Base-by-base conservation (phyloP, 495 filamentous ascomycete genomes). In the Aspergillus bertholletiae region DNA sequence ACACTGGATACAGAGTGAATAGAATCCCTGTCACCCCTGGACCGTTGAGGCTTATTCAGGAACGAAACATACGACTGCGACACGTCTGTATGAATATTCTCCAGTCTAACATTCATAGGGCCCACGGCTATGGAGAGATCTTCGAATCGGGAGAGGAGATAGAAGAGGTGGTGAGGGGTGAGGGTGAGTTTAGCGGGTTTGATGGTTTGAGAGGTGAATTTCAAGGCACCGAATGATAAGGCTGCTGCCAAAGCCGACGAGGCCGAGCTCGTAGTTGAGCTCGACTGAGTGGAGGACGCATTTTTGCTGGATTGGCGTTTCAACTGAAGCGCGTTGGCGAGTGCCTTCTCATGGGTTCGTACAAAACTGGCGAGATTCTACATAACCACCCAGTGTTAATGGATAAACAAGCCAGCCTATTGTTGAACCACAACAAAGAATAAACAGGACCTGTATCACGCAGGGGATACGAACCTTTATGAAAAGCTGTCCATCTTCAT, bases 121-220 rank as follows among this genome's bases (percentile, higher is more conserved):
- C 94, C 94, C 53, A 97, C 90, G 59, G 83, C 73, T 59, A 98
- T 90, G 54, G 85, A 86, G 34, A 96, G 77, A 41, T 97, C 94
- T 74, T 96, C 92, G 69, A 97, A 96, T 49, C 91, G 88, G 51
- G 89, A 94, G 46, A 98, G 80, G 23, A 98, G 81, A 67, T 96
- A 98, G 75, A 95, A 98, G 32, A 98, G 83, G 73, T 98, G 94
- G 59, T 98, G 94, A 18, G 94, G 90, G n/a, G 94, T 97, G 44
- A 98, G 81, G 26, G 90, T 90, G 49, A 98, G 76, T 76, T 93
- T 97, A 34, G 88, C 88, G 40, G 92, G 88, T 73, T 94, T 96
- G 62, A 90, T 79, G 56, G 76, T 86, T 63, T 88, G 85, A 26
- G 92, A 92, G 37, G 88, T 83, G 67, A 97, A 96, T 60, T 78